Percentiles rank a stretch among this genome's conserved stretches.
phyloP scores from a whole-genome alignment of 1,284 basidiomycete genomes.

The Porogramme epimiltina region DNA sequence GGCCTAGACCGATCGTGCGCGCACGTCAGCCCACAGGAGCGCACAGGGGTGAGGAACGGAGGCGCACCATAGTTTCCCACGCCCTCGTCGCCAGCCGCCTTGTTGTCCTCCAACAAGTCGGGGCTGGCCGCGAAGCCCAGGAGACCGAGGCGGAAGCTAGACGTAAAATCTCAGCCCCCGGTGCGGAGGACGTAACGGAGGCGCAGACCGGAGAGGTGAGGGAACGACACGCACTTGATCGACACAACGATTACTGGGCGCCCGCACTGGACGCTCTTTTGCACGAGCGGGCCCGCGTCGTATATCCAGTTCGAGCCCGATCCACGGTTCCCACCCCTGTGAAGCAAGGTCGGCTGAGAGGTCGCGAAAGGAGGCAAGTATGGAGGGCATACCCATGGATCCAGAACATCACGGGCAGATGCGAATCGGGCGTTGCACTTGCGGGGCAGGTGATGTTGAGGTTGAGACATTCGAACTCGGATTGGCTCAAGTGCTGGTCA shows the following conservation, averaged over 20 bases:
- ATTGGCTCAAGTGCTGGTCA: slow-evolving; percentile 55
- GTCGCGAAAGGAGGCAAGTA: slow-evolving; percentile 8
- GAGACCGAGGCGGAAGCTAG: slow-evolving; percentile 73
- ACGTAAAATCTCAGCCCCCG: slow-evolving; percentile 17
- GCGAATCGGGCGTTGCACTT: slow-evolving; percentile 48
- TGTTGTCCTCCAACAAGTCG: slow-evolving; percentile 66
- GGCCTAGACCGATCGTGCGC: slow-evolving; percentile 42
- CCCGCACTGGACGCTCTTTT: slow-evolving; percentile 57
- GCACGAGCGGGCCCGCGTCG: slow-evolving; percentile 69
- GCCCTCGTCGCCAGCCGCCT: slow-evolving; percentile 61
- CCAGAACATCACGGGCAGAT: slow-evolving; percentile 77
- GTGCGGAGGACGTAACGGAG: slow-evolving; percentile 10
- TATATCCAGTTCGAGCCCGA: slow-evolving; percentile 76
- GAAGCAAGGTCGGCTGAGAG: slow-evolving; percentile 5
- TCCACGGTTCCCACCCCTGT: slow-evolving; percentile 68
- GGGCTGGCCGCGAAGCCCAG: slow-evolving; percentile 71
- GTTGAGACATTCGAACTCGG: slow-evolving; percentile 78
- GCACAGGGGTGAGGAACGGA: slow-evolving; percentile 1
- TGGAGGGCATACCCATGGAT: slow-evolving; percentile 60
- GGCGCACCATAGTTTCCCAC: slow-evolving; percentile 72
- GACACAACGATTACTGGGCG: slow-evolving; percentile 72
- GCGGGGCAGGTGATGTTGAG: slow-evolving; percentile 75
- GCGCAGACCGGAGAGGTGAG: not conserved
- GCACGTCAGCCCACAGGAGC: slow-evolving; percentile 6
- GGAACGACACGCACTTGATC: slow-evolving; percentile 62